Evolutionary conservation across 2,329 filamentous ascomycete species (phyloP).

Genomic region (Trichoderma semiorbis): DNA sequence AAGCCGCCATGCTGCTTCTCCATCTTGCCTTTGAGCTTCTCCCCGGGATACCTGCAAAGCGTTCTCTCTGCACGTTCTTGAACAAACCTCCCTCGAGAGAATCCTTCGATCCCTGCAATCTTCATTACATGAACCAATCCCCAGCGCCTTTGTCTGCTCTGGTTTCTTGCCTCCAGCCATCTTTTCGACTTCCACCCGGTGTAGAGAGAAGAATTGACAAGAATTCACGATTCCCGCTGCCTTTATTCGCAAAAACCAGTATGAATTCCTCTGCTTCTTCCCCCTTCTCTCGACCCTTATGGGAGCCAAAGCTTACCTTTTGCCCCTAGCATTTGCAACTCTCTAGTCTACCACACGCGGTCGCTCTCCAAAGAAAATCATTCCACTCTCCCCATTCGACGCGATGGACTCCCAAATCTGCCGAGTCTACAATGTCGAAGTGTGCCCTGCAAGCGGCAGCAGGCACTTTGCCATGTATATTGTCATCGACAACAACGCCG

Average conservation of each 20-base stretch:
- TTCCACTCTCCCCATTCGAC: neutral
- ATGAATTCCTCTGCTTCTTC: neutral
- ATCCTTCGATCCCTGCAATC: neutral
- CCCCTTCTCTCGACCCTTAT: neutral
- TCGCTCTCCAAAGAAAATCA: neutral
- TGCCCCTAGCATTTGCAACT: neutral
- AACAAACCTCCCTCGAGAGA: neutral
- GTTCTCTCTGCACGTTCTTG: neutral
- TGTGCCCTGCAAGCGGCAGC: neutral
- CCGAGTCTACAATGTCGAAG: slow-evolving; percentile 4
- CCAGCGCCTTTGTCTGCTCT: neutral
- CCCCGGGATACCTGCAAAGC: neutral
- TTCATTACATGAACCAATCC: neutral
- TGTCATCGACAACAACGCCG: neutral
- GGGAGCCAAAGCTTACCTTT: neutral
- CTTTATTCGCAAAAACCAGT: neutral
- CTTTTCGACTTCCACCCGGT: neutral
- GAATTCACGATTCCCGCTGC: neutral
- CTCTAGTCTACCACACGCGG: neutral
- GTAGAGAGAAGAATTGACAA: neutral
- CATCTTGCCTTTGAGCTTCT: neutral
- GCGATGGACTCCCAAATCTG: neutral
- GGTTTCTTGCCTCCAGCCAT: neutral
- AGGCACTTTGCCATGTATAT: neutral
- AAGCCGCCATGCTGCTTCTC: neutral